These are phyloP conservation scores for Penicillium taxi DNA, from an alignment of 495 filamentous ascomycete species.

Conservation along the genomic window DNA sequence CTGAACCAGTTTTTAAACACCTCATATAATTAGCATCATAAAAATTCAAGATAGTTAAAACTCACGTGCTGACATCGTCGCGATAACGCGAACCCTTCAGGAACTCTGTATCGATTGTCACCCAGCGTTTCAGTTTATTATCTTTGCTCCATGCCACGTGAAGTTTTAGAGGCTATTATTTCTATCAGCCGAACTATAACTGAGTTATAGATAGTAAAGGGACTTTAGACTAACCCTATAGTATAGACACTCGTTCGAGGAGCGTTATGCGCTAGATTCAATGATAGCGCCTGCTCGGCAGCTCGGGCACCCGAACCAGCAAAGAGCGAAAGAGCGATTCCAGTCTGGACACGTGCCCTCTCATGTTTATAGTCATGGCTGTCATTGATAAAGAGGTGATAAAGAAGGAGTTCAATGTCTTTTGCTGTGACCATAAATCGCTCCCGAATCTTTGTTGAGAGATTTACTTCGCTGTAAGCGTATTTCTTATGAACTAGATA, in stretches of 20 bases:
- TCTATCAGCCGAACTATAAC: neutral
- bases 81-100: slow-evolving; percentile 14
- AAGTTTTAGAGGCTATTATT: slow-evolving; percentile 13
- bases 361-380: slow-evolving; percentile 18
- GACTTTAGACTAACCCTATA: slow-evolving; percentile 13
- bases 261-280: slow-evolving; percentile 15
- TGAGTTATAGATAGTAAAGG: neutral
- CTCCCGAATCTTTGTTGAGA: slow-evolving; percentile 13
- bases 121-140: slow-evolving; percentile 10
- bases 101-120: slow-evolving; percentile 17
- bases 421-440: slow-evolving; percentile 11
- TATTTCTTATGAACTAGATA: no score
- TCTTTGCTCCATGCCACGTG: slow-evolving; percentile 10
- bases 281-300: slow-evolving; percentile 16
- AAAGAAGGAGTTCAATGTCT: slow-evolving; percentile 16
- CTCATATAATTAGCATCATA: neutral
- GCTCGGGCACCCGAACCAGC: slow-evolving; percentile 10
- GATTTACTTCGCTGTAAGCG: no score
- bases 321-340: slow-evolving; percentile 16
- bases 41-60: neutral
- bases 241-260: slow-evolving; percentile 18
- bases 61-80: slow-evolving; percentile 10
- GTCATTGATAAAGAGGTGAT: slow-evolving; percentile 10
- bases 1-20: slow-evolving; percentile 17
- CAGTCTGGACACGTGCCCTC: slow-evolving; percentile 12